A percentile compares a stretch with the other conserved stretches of the same genome.
Conservation (phyloP, 2,329 filamentous ascomycete genomes). For the Bipolaris cookei region DNA sequence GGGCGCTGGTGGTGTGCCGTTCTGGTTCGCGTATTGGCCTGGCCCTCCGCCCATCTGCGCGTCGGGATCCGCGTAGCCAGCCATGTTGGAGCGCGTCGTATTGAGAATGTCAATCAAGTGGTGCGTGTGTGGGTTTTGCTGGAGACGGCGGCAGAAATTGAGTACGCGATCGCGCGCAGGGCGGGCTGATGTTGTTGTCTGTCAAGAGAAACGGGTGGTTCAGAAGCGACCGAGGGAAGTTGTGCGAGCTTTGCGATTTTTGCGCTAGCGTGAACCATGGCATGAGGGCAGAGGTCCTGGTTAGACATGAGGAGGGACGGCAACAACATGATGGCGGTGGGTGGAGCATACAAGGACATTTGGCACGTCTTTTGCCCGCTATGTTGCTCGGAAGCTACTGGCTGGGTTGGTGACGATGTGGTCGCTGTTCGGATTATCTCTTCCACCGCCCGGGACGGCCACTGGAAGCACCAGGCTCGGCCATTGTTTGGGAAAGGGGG, state of each 20-base stretch:
- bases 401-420: constrained; percentile 19
- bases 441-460: constrained; percentile 31
- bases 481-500: constrained; percentile 17
- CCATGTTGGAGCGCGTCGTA: constrained; percentile 34
- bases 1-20: constrained; percentile 44
- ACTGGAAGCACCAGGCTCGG: constrained; percentile 22
- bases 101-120: constrained; percentile 10
- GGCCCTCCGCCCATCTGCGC: constrained; percentile 42
- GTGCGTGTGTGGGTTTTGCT: background rate
- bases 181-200: constrained; percentile 31
- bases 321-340: constrained; percentile 24
- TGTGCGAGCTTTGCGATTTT: constrained; percentile 43
- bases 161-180: constrained; percentile 27
- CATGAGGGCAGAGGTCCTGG: constrained; percentile 16
- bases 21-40: constrained; percentile 46
- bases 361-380: constrained; percentile 12
- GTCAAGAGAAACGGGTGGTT: constrained; percentile 28
- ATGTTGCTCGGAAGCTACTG: constrained; percentile 19
- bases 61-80: constrained; percentile 45
- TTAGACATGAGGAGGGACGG: constrained; percentile 6
- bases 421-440: constrained; percentile 42
- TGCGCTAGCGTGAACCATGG: constrained; percentile 40
- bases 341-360: constrained; percentile 5
- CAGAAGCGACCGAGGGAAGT: constrained; percentile 35
- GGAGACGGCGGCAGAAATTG: constrained; percentile 8